A percentile compares a stretch with the other conserved stretches of the same genome.
Conservation (phyloP, 495 filamentous ascomycete genomes). For the Aspergillus asperescens region DNA sequence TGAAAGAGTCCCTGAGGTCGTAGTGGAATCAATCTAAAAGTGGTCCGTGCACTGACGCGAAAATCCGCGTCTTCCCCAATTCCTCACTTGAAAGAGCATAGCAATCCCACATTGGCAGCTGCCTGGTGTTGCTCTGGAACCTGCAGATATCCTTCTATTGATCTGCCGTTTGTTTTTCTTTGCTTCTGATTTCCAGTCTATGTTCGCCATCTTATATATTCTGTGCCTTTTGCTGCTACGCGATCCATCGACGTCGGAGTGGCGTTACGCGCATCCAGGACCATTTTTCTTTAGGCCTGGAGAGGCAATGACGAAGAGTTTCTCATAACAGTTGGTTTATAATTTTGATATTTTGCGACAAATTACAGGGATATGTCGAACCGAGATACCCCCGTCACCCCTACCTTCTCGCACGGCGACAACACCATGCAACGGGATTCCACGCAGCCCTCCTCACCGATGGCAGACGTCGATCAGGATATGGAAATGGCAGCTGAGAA, state of each 20-base stretch:
- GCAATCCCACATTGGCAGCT: not conserved
- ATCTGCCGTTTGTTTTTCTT: not conserved
- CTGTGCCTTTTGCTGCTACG: not conserved
- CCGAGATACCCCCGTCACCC: constrained; percentile 32
- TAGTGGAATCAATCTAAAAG: constrained; percentile 26
- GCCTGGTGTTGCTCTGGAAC: not conserved
- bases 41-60: constrained; percentile 36
- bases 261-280: not conserved
- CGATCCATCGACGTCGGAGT: not conserved
- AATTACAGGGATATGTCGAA: constrained; percentile 25
- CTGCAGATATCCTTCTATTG: not conserved
- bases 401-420: constrained; percentile 29
- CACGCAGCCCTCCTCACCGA: constrained; percentile 43
- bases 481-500: constrained; percentile 14
- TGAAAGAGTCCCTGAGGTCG: not conserved
- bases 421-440: constrained; percentile 31
- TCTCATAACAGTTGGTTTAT: not conserved
- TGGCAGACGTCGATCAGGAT: constrained; percentile 22
- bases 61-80: constrained; percentile 21
- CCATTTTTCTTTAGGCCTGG: not conserved
- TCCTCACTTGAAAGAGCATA: not conserved
- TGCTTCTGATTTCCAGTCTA: not conserved
- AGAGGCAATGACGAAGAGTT: not conserved
- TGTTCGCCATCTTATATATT: not conserved
- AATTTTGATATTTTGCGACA: not conserved